Conservation (phyloP, 2,329 filamentous ascomycete species). For the Aaosphaeria arxii region DNA sequence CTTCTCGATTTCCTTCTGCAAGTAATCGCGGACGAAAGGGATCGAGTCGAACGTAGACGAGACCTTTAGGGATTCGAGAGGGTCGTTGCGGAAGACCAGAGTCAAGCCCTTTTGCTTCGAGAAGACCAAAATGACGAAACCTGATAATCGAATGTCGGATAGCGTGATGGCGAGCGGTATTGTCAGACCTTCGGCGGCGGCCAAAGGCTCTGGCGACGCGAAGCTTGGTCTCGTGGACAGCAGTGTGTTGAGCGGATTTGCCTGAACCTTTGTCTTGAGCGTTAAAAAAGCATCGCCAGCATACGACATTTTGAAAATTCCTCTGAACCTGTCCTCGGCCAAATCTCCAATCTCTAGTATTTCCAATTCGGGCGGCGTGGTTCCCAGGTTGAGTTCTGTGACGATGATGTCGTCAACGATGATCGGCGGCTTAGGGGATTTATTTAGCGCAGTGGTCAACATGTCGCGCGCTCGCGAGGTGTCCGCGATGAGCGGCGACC, state of each 20-base stretch:
- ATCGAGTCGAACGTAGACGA: constrained; percentile 99
- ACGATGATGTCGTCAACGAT: constrained; percentile 99
- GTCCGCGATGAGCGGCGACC: constrained; percentile 97
- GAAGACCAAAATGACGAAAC: constrained; percentile 96
- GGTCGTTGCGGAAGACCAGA: constrained; percentile 95
- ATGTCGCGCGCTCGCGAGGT: constrained; percentile 89
- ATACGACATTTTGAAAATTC: constrained; percentile 99
- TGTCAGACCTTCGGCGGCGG: constrained; percentile 85
- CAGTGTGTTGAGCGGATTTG: constrained; percentile 95
- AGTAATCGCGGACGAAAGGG: constrained; percentile 93
- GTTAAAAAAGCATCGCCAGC: constrained; percentile 93
- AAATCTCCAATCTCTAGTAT: constrained; percentile 97
- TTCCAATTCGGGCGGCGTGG: constrained; percentile 89
- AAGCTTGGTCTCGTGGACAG: constrained; percentile 87
- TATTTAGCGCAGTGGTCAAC: constrained; percentile 92
- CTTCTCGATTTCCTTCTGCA: constrained; percentile 92
- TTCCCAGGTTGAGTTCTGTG: constrained; percentile 94
- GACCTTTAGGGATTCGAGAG: constrained; percentile 94
- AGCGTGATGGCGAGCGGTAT: constrained; percentile 97
- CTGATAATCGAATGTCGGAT: constrained; percentile 91
- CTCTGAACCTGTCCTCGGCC: constrained; percentile 92
- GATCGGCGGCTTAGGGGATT: constrained; percentile 95
- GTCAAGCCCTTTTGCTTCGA: constrained; percentile 96
- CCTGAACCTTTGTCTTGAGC: constrained; percentile 92
- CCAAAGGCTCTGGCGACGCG: constrained; percentile 87